These are phyloP conservation scores for Erythrophleum fordii DNA, from an alignment of 306 rosid genomes.

Conservation along the genomic window DNA sequence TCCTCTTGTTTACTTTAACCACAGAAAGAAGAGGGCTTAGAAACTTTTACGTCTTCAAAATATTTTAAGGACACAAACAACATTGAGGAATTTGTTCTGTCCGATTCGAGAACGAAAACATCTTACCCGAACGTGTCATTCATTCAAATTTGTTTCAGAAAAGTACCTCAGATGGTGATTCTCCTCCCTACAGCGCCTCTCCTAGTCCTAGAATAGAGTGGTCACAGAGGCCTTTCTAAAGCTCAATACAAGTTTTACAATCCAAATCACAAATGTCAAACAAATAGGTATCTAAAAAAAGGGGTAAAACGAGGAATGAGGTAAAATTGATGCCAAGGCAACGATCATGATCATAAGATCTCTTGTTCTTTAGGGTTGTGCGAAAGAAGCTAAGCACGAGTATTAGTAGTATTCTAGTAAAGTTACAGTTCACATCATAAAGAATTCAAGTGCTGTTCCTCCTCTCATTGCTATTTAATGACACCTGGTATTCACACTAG, in stretches of 20 bases:
- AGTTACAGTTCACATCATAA: constrained; percentile 75
- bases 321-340: constrained; percentile 48
- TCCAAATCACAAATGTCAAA: constrained; percentile 35
- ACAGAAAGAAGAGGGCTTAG: no score
- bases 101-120: background rate
- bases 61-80: background rate
- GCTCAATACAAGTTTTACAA: background rate
- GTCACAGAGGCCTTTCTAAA: no score
- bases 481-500: constrained; percentile 86
- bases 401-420: constrained; percentile 63
- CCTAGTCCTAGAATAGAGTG: no score
- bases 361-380: constrained; percentile 46
- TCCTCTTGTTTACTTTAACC: no score
- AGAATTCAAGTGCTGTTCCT: constrained; percentile 74
- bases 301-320: background rate
- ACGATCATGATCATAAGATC: constrained; percentile 51
- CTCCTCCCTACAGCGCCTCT: background rate
- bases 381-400: constrained; percentile 65
- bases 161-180: background rate
- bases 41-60: background rate
- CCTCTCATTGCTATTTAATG: constrained; percentile 59
- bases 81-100: background rate
- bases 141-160: background rate
- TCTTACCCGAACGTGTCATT: background rate
- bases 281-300: constrained; percentile 8